Evolutionary conservation across 805 yeast species (phyloP).

Genomic region (Myxozyma neotropica): DNA sequence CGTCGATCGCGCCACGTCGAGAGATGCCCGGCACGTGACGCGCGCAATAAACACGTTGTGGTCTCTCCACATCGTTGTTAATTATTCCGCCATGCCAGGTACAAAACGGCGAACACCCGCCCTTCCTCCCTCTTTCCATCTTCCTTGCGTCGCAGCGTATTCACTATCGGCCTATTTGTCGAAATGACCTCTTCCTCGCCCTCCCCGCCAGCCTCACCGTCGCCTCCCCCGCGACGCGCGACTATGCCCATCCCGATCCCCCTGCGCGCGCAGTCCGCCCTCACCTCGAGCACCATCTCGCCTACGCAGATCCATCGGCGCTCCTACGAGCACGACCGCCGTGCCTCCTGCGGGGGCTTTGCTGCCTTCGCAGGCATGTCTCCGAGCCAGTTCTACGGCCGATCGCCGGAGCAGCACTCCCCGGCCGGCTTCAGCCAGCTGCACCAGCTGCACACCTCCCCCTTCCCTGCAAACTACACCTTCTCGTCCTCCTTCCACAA

Average conservation of each 20-base stretch:
- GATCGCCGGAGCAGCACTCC: conserved; percentile 22
- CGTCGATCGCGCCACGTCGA: no score
- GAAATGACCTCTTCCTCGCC: neutral
- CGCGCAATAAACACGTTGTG: no score
- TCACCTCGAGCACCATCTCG: conserved; percentile 18
- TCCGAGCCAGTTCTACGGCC: conserved; percentile 22
- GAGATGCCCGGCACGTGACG: no score
- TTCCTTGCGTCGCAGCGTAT: no score
- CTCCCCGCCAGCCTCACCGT: neutral
- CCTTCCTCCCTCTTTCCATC: neutral
- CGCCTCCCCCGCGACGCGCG: conserved; percentile 4
- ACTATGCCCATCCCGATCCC: conserved; percentile 30
- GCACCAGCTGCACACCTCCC: neutral
- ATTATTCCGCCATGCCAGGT: no score
- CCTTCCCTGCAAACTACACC: conserved; percentile 6
- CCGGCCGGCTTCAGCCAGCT: conserved; percentile 15
- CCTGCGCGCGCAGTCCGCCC: conserved; percentile 19
- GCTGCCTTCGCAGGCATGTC: conserved; percentile 10
- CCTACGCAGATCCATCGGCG: conserved; percentile 31
- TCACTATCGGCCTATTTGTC: no score
- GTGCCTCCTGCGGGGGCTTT: conserved; percentile 1
- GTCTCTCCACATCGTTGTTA: no score
- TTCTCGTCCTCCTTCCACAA: neutral
- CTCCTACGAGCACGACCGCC: conserved; percentile 6
- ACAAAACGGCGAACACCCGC: no score